Conservation (phyloP, 106 monocot species). For the Dendrobium chrysotoxum region DNA sequence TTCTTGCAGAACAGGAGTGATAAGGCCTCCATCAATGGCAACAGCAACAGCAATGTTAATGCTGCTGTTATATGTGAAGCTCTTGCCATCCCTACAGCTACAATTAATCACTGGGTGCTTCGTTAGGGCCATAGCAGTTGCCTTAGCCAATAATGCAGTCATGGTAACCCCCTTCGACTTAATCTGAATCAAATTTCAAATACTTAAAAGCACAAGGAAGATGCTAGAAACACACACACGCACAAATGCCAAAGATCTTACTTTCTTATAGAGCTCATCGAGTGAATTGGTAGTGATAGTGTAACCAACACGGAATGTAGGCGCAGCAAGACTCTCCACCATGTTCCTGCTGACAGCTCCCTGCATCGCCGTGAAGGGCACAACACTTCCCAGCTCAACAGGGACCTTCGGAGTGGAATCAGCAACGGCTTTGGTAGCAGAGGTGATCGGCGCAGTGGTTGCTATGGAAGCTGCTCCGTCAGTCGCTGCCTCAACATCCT, state of each 20-base stretch:
- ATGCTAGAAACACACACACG: neutral
- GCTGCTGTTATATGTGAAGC: constrained; percentile 82
- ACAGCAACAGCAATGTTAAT: constrained; percentile 96
- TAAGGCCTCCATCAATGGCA: constrained; percentile 85
- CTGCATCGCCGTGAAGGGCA: constrained; percentile 92
- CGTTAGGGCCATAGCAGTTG: constrained; percentile 69
- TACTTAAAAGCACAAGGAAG: neutral
- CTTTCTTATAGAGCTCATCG: constrained; percentile 79
- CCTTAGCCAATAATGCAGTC: constrained; percentile 86
- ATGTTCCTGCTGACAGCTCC: constrained; percentile 80
- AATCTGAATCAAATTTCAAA: constrained; percentile 32
- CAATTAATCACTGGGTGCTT: constrained; percentile 88
- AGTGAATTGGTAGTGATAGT: constrained; percentile 82
- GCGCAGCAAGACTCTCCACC: constrained; percentile 78
- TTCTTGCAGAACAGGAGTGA: constrained; percentile 88
- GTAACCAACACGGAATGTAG: constrained; percentile 90
- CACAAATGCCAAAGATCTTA: constrained; percentile 14
- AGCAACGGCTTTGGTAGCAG: constrained; percentile 12
- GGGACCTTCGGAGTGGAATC: constrained; percentile 1
- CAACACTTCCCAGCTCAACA: constrained; percentile 44
- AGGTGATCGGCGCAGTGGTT: neutral
- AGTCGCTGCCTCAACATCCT: constrained; percentile 77
- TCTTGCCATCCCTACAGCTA: constrained; percentile 88
- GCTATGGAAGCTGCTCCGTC: constrained; percentile 39
- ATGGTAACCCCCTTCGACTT: constrained; percentile 96